A percentile compares a stretch with the other conserved stretches of the same genome.
Evolutionary conservation across 2,329 filamentous ascomycete species (phyloP).

Genomic region (Colletotrichum destructivum): DNA sequence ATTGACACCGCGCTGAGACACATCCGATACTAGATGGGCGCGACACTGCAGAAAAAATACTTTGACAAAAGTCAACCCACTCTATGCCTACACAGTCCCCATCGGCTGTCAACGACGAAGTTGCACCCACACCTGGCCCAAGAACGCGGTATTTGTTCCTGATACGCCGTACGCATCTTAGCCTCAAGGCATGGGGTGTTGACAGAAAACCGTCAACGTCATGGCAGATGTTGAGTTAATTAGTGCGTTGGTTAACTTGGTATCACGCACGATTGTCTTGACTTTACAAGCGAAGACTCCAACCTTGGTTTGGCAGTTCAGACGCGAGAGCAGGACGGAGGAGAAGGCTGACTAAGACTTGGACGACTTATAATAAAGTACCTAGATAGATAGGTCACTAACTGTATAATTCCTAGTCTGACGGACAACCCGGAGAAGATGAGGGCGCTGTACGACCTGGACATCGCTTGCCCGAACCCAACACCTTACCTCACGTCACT

Average conservation of each 20-base stretch:
- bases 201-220: conserved; percentile 8
- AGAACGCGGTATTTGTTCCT: conserved; percentile 34
- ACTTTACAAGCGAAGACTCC: not conserved
- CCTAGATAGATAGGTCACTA: no score
- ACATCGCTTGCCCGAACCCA: not conserved
- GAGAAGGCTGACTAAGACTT: not conserved
- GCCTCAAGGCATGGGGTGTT: conserved; percentile 38
- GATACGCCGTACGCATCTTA: conserved; percentile 27
- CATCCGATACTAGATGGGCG: not conserved
- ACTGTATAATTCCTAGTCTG: no score
- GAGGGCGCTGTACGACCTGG: no score
- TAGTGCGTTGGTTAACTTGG: not conserved
- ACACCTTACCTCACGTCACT: not conserved
- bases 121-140: conserved; percentile 23
- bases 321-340: conserved; percentile 12
- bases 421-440: not conserved
- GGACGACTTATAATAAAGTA: no score
- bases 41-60: conserved; percentile 11
- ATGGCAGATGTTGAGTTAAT: conserved; percentile 15
- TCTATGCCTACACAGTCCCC: not conserved
- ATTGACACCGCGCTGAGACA: conserved; percentile 10
- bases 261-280: not conserved
- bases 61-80: conserved; percentile 8
- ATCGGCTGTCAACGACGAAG: conserved; percentile 7
- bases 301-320: conserved; percentile 7